phyloP scores from a whole-genome alignment of 2,329 filamentous ascomycete genomes.

The Verticillium tricorpus region DNA sequence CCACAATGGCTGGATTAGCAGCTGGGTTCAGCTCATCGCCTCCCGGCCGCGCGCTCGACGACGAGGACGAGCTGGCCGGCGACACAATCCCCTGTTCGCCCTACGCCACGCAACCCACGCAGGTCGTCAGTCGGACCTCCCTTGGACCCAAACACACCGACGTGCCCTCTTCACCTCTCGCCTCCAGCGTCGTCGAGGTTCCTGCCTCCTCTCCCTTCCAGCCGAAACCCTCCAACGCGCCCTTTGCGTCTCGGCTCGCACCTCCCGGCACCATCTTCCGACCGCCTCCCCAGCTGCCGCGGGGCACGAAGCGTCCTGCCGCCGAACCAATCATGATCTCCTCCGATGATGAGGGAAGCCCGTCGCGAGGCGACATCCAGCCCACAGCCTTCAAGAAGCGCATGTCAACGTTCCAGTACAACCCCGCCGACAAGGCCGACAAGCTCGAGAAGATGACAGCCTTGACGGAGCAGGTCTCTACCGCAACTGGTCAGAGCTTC shows the following conservation, averaged over 20 bases:
- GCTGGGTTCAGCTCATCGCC: background rate
- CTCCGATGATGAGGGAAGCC: constrained; percentile 51
- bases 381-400: constrained; percentile 51
- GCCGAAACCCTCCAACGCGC: constrained; percentile 18
- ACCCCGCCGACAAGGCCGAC: constrained; percentile 38
- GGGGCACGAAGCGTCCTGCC: constrained; percentile 28
- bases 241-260: constrained; percentile 59
- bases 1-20: background rate
- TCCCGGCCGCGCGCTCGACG: constrained; percentile 17
- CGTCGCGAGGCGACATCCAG: constrained; percentile 56
- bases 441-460: constrained; percentile 27
- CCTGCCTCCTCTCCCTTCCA: constrained; percentile 79
- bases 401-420: constrained; percentile 38
- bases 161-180: constrained; percentile 36
- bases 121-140: constrained; percentile 37
- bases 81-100: constrained; percentile 42
- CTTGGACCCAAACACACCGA: constrained; percentile 20
- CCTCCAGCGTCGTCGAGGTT: constrained; percentile 61
- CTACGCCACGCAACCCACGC: constrained; percentile 41
- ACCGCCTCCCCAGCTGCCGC: constrained; percentile 31
- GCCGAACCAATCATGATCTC: constrained; percentile 40
- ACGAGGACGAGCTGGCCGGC: constrained; percentile 39
- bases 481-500: constrained; percentile 26
- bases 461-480: constrained; percentile 25
- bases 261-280: constrained; percentile 71